phyloP scores from a whole-genome alignment of 2,329 filamentous ascomycete species.

The Sporothrix brasiliensis region DNA sequence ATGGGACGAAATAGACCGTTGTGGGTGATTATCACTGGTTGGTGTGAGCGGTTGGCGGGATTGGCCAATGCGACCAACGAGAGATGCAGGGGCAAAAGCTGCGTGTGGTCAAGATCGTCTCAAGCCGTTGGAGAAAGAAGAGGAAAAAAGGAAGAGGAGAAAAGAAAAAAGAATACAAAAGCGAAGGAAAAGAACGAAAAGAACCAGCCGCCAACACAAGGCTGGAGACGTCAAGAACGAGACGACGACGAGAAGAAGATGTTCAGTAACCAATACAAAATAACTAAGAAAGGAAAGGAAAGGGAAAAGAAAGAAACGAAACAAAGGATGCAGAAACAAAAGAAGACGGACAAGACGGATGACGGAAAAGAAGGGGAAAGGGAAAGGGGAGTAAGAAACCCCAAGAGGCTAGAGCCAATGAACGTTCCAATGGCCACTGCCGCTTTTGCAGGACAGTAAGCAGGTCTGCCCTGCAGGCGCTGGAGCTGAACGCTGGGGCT shows the following conservation, averaged over 20 bases:
- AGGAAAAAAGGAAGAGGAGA: background rate
- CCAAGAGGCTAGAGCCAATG: background rate
- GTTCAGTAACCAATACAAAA: background rate
- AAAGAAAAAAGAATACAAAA: background rate
- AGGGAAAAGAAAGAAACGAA: background rate
- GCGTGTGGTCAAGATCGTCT: slow-evolving; percentile 17
- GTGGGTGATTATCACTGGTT: background rate
- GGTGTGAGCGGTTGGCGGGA: background rate
- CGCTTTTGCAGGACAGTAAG: slow-evolving; percentile 9
- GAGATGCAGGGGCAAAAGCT: slow-evolving; percentile 4
- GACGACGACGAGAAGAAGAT: background rate
- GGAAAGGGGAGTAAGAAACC: slow-evolving; percentile 3
- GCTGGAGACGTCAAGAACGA: background rate
- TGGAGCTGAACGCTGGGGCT: background rate
- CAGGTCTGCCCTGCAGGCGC: background rate
- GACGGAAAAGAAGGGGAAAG: background rate
- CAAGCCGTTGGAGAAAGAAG: background rate
- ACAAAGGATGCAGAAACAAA: slow-evolving; percentile 14
- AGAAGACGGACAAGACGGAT: background rate
- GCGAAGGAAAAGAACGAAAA: background rate
- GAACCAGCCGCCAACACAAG: background rate
- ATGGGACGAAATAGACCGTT: background rate
- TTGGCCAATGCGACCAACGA: slow-evolving; percentile 21
- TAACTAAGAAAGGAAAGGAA: background rate
- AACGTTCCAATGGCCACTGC: background rate